phyloP scores from a whole-genome alignment of 352 stramenopile species.

The Phytophthora pluvialis region DNA sequence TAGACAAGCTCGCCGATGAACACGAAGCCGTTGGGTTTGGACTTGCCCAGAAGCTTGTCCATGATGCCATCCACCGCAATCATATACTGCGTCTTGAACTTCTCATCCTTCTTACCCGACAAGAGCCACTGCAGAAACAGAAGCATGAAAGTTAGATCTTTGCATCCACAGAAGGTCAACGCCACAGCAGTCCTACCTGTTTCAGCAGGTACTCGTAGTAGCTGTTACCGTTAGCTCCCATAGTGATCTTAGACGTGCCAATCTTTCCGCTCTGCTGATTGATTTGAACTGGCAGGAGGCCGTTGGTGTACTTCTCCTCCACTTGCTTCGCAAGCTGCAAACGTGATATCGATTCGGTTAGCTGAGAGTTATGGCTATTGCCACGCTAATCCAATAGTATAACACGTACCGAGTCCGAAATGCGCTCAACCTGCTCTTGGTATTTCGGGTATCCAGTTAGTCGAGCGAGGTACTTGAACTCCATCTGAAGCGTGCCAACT shows the following conservation, averaged over 20 bases:
- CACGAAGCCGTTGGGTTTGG: conserved; percentile 61
- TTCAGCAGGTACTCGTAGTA: conserved; percentile 91
- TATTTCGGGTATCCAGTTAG: conserved; percentile 71
- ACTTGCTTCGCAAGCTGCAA: conserved; percentile 60
- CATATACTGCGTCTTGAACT: conserved; percentile 73
- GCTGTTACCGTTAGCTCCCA: conserved; percentile 80
- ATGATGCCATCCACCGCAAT: conserved; percentile 70
- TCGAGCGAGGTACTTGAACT: conserved; percentile 81
- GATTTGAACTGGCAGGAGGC: conserved; percentile 61
- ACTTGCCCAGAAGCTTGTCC: conserved; percentile 57
- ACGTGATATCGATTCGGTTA: background rate
- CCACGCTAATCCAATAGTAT: background rate
- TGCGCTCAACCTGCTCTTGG: conserved; percentile 67
- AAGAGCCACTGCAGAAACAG: conserved; percentile 56
- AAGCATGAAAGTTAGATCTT: conserved; percentile 5
- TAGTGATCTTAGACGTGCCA: conserved; percentile 58
- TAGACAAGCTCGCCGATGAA: conserved; percentile 78
- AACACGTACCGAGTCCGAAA: conserved; percentile 63
- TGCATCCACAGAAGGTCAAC: background rate
- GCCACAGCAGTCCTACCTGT: conserved; percentile 44
- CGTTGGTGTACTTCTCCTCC: conserved; percentile 56
- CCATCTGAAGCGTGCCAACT: conserved; percentile 75
- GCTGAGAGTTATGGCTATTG: background rate
- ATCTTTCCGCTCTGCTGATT: conserved; percentile 51
- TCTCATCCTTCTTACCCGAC: conserved; percentile 75